Conservation (phyloP, 768 basidiomycete genomes). For the Leccinellum rugosiceps region DNA sequence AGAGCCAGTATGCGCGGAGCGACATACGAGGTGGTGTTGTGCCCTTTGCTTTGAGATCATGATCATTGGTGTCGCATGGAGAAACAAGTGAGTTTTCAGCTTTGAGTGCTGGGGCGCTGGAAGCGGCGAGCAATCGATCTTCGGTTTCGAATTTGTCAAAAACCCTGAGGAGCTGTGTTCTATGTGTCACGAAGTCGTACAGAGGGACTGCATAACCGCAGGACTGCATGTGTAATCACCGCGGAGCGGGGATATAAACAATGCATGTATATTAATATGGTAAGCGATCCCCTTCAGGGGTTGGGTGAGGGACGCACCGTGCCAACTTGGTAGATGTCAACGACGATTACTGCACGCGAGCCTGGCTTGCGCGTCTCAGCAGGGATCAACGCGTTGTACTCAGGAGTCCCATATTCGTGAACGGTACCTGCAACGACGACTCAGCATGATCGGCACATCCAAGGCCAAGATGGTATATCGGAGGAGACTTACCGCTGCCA, state of each 20-base stretch:
- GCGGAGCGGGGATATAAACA: not conserved
- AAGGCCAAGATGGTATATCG: slow-evolving; percentile 9
- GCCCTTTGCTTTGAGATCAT: slow-evolving; percentile 2
- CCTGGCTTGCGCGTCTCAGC: slow-evolving; percentile 47
- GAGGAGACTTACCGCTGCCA: slow-evolving; percentile 42
- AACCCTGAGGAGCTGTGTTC: slow-evolving; percentile 46
- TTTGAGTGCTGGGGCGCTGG: not conserved
- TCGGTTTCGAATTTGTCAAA: slow-evolving; percentile 39
- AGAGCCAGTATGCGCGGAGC: slow-evolving; percentile 51
- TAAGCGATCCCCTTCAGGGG: not conserved
- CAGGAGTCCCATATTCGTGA: slow-evolving; percentile 59
- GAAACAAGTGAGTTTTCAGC: not conserved
- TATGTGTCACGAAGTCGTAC: slow-evolving; percentile 55
- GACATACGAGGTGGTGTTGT: slow-evolving; percentile 29
- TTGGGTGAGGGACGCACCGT: slow-evolving; percentile 33
- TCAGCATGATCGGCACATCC: not conserved
- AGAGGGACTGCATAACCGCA: slow-evolving; percentile 66
- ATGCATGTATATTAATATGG: not conserved
- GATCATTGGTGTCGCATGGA: slow-evolving; percentile 7
- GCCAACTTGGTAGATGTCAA: slow-evolving; percentile 56
- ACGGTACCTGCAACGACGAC: slow-evolving; percentile 43
- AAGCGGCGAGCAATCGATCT: slow-evolving; percentile 31
- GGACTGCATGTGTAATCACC: slow-evolving; percentile 38
- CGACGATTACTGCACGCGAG: slow-evolving; percentile 55
- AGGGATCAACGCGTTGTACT: slow-evolving; percentile 55